A percentile compares a stretch with the other conserved stretches of the same genome.
Evolutionary conservation across 108 stramenopile genomes (phyloP).

Genomic region (Nitzschia inconspicua): DNA sequence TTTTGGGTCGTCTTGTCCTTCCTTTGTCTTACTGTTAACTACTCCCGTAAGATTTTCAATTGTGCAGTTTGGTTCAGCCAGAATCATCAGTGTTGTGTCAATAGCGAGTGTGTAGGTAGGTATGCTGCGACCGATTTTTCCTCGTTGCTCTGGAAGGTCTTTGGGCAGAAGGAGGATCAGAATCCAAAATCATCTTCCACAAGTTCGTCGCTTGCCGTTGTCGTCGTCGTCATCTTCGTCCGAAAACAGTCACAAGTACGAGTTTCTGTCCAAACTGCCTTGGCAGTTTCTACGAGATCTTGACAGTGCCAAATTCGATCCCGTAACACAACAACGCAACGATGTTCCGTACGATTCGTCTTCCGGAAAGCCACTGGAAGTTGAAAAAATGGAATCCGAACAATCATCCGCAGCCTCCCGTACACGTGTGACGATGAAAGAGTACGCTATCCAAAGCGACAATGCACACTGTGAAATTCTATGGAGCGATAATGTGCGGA

Average conservation of each 20-base stretch:
- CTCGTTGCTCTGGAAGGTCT: too few relatives aligned
- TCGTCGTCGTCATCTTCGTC: background rate
- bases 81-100: too few relatives aligned
- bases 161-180: too few relatives aligned
- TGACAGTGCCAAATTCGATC: slow-evolving; percentile 53
- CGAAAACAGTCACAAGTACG: background rate
- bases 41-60: too few relatives aligned
- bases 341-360: slow-evolving; percentile 54
- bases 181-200: too few relatives aligned
- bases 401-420: background rate
- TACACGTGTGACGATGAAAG: slow-evolving; percentile 6
- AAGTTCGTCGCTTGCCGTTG: too few relatives aligned
- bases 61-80: too few relatives aligned
- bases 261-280: slow-evolving; percentile 23
- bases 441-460: background rate
- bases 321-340: slow-evolving; percentile 56
- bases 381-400: background rate
- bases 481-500: slow-evolving; percentile 41
- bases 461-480: slow-evolving; percentile 12
- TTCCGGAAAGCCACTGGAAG: slow-evolving; percentile 47
- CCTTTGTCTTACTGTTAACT: too few relatives aligned
- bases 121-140: too few relatives aligned
- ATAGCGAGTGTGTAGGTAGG: too few relatives aligned
- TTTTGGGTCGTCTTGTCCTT: too few relatives aligned
- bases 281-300: slow-evolving; percentile 45